Percentiles rank a stretch among this genome's conserved stretches.
These are phyloP conservation scores for Sugiyamaella japonica DNA, from an alignment of 1,139 yeast species.

Conservation along the genomic window DNA sequence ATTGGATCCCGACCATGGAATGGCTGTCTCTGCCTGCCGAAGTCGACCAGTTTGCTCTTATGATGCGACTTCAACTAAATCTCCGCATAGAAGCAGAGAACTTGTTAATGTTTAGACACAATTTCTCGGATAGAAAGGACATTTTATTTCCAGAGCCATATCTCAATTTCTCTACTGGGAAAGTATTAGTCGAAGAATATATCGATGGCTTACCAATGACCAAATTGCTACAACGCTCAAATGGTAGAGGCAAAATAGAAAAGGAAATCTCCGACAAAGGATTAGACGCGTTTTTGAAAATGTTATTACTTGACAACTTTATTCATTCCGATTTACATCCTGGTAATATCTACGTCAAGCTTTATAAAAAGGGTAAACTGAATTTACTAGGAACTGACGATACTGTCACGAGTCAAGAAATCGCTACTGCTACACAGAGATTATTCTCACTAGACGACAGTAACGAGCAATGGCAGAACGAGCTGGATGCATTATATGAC, in stretches of 20 bases:
- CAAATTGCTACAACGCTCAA: slow-evolving; percentile 49
- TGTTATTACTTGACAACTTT: slow-evolving; percentile 89
- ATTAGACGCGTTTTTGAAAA: slow-evolving; percentile 84
- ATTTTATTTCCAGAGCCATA: slow-evolving; percentile 83
- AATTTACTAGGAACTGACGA: slow-evolving; percentile 26
- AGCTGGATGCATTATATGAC: slow-evolving; percentile 51
- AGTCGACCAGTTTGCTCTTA: slow-evolving; percentile 78
- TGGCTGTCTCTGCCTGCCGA: slow-evolving; percentile 96
- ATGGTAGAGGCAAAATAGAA: slow-evolving; percentile 48
- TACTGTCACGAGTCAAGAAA: slow-evolving; percentile 26
- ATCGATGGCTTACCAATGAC: slow-evolving; percentile 83
- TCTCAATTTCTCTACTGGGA: slow-evolving; percentile 61
- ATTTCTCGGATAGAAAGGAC: slow-evolving; percentile 57
- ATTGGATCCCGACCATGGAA: slow-evolving; percentile 87
- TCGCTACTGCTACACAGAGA: slow-evolving; percentile 29
- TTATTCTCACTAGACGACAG: slow-evolving; percentile 43
- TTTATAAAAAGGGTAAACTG: slow-evolving; percentile 43
- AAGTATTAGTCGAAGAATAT: slow-evolving; percentile 82
- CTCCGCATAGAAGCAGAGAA: slow-evolving; percentile 86
- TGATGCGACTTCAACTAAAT: slow-evolving; percentile 89
- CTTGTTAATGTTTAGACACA: slow-evolving; percentile 63
- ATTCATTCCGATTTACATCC: slow-evolving; percentile 97
- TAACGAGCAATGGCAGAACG: slow-evolving; percentile 51
- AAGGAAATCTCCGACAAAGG: slow-evolving; percentile 84
- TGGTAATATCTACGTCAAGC: slow-evolving; percentile 85